Base-by-base conservation (phyloP, 805 yeast species). In the Debaryomyces tyrocola region DNA sequence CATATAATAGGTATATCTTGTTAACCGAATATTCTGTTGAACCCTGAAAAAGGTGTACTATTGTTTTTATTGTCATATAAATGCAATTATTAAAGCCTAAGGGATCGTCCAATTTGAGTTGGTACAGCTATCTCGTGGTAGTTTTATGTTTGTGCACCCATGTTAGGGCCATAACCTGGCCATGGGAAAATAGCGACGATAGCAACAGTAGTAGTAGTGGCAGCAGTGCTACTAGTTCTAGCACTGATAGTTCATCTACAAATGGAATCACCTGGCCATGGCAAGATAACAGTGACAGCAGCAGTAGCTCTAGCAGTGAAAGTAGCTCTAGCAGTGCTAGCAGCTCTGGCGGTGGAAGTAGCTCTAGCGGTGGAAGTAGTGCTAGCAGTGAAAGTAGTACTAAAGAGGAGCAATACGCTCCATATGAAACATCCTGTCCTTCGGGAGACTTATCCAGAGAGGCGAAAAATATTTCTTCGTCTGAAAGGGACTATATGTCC, bases 391-490 rank as follows among this genome's bases (percentile, higher is more conserved):
- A 17, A 6, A 18, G 20, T 12, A 18, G 18, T 6, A n/a, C 20
- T 18, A 27, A 3, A 3, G 29, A 17, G 9, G 18, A 21, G 1
- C 20, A 31, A 24, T 70, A 70, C 44, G 57, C 57, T 14, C 76
- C 76, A 2, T 52, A 52, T 36, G 43, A 50, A 12, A 60, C 67
- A 6, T 33, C 52, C 0, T 71, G 76, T 41, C 75, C 76, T 3
- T 40, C 57, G 6, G 49, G 44, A 1, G 40, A 50, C 8, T 36
- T 69, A 6, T 49, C 63, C 5, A 49, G 76, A 42, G 59, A 57
- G 17, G 75, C 74, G 4, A 41, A 41, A 1, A 52, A 47, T 17
- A 46, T 69, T 4, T 57, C 64, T 0, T 34, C 48, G 5, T 38
- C 45, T 12, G 76, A 71, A 49, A 39, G 46, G 11, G 58, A 57